Conservation (phyloP, 495 filamentous ascomycete genomes). For the Aspergillus saccharolyticus region DNA sequence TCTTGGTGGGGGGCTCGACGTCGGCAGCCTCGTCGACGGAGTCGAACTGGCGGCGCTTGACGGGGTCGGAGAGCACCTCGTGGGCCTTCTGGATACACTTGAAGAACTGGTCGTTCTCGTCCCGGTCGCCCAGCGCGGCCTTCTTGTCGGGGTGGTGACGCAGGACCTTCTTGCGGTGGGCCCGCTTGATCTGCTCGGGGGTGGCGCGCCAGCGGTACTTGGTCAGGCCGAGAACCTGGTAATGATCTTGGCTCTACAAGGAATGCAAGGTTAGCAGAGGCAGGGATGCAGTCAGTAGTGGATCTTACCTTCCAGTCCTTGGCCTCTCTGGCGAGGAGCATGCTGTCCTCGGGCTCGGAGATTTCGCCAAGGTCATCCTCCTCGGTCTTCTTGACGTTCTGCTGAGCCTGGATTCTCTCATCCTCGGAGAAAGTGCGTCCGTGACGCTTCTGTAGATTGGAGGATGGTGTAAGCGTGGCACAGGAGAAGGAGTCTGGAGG, state of each 20-base stretch:
- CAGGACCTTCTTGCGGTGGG: conserved; percentile 98
- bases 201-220: conserved; percentile 89
- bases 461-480: too few species aligned
- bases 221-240: conserved; percentile 88
- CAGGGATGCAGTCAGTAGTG: background rate
- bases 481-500: too few species aligned
- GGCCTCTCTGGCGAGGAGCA: conserved; percentile 86
- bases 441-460: conserved; percentile 72
- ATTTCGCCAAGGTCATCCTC: conserved; percentile 85
- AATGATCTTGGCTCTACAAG: conserved; percentile 85
- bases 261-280: conserved; percentile 20
- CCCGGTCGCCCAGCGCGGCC: conserved; percentile 71
- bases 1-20: conserved; percentile 86
- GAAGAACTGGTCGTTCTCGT: conserved; percentile 97
- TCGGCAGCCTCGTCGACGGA: conserved; percentile 92
- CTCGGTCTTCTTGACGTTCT: conserved; percentile 92
- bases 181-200: conserved; percentile 96
- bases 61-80: conserved; percentile 85
- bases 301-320: conserved; percentile 95
- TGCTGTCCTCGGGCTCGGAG: conserved; percentile 84
- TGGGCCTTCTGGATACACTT: conserved; percentile 99
- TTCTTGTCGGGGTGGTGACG: conserved; percentile 99
- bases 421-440: conserved; percentile 98
- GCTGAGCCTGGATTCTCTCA: conserved; percentile 91
- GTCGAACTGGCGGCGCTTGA: conserved; percentile 92